These are phyloP conservation scores for Xylaria venustula DNA, from an alignment of 495 filamentous ascomycete species.

Conservation along the genomic window DNA sequence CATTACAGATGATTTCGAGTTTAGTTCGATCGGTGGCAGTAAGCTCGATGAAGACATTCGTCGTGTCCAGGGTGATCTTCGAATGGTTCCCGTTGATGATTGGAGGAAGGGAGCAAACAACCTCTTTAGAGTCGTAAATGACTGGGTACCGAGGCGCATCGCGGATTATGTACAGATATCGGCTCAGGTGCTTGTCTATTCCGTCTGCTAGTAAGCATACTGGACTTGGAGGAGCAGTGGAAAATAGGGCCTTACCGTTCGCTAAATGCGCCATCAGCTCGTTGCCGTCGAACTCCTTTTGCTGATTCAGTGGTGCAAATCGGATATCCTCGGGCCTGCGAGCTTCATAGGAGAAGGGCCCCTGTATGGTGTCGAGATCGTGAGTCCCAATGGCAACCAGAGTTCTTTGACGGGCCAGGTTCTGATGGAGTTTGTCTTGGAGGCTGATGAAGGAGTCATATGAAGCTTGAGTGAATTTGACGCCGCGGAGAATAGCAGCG, in stretches of 20 bases:
- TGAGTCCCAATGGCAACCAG: conserved; percentile 96
- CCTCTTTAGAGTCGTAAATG: conserved; percentile 84
- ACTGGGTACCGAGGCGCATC: conserved; percentile 96
- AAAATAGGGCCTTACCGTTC: conserved; percentile 39
- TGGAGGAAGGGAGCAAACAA: conserved; percentile 89
- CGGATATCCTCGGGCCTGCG: conserved; percentile 87
- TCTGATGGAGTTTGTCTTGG: conserved; percentile 97
- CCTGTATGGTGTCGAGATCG: conserved; percentile 89
- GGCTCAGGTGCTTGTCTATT: conserved; percentile 55
- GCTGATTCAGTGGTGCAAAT: conserved; percentile 89
- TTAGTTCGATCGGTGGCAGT: conserved; percentile 98
- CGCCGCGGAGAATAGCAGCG: conserved; percentile 79
- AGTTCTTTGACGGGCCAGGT: conserved; percentile 88
- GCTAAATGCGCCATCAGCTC: conserved; percentile 95
- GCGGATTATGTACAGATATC: conserved; percentile 85
- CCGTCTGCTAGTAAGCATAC: conserved; percentile 66
- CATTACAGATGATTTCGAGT: conserved; percentile 90
- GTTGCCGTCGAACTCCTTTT: conserved; percentile 77
- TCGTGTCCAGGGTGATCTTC: conserved; percentile 87
- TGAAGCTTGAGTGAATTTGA: conserved; percentile 85
- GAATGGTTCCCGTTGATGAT: conserved; percentile 98
- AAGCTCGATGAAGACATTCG: conserved; percentile 93
- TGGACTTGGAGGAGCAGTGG: conserved; percentile 67
- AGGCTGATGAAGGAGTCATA: conserved; percentile 98
- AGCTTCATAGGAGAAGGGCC: conserved; percentile 96